A percentile compares a stretch with the other conserved stretches of the same genome.
Conservation (phyloP, 768 basidiomycete genomes). For the Sarcodon aspratus region DNA sequence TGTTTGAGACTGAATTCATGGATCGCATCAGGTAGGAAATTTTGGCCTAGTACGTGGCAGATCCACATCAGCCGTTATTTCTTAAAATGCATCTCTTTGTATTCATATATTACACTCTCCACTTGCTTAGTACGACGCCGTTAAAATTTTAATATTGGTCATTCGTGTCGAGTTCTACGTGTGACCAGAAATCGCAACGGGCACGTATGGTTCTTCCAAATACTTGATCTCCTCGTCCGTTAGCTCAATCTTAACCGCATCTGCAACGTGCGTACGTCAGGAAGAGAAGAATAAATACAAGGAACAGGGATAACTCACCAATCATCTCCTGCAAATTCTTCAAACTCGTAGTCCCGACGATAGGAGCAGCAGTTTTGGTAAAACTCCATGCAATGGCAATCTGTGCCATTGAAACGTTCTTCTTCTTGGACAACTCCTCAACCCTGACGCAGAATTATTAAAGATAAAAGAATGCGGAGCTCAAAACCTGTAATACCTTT, state of each 20-base stretch:
- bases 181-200: conserved; percentile 33
- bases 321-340: conserved; percentile 26
- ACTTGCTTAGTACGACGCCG: too few species aligned
- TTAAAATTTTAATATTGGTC: too few species aligned
- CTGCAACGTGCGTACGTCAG: conserved; percentile 21
- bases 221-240: conserved; percentile 40
- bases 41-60: too few species aligned
- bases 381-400: conserved; percentile 32
- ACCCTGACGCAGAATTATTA: conserved; percentile 12
- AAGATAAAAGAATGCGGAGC: not conserved
- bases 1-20: too few species aligned
- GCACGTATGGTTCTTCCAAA: conserved; percentile 42
- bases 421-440: conserved; percentile 28
- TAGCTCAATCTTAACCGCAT: conserved; percentile 21
- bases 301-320: conserved; percentile 6
- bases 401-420: conserved; percentile 30
- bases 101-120: too few species aligned
- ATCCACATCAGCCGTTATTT: too few species aligned
- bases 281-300: conserved; percentile 6
- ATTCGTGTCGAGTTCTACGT: conserved; percentile 4
- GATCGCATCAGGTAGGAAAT: too few species aligned
- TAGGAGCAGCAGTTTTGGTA: conserved; percentile 22
- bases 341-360: conserved; percentile 18
- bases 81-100: too few species aligned
- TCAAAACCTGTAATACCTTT: too few species aligned